phyloP scores from a whole-genome alignment of 768 basidiomycete genomes.

The Pulveroboletus sp. region DNA sequence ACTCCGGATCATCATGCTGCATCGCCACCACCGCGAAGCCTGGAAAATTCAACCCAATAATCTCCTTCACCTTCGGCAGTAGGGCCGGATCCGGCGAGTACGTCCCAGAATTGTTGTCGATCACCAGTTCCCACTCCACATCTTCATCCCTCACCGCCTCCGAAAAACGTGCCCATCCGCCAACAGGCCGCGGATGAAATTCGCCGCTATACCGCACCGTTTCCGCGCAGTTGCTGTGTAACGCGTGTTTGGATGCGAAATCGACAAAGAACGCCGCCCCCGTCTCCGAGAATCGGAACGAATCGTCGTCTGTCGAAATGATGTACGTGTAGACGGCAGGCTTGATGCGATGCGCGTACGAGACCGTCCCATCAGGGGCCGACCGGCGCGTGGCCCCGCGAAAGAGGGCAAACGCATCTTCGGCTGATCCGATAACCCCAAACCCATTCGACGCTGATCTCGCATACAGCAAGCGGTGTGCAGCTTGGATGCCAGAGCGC shows the following conservation, averaged over 20 bases:
- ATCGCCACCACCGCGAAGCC: constrained; percentile 55
- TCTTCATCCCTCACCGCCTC: constrained; percentile 51
- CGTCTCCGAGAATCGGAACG: constrained; percentile 81
- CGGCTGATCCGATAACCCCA: constrained; percentile 49
- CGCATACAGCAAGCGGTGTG: constrained; percentile 71
- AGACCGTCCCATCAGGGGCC: constrained; percentile 9
- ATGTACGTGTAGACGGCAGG: constrained; percentile 86
- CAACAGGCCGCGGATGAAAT: constrained; percentile 70
- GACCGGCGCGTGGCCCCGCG: constrained; percentile 37
- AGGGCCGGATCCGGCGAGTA: constrained; percentile 69
- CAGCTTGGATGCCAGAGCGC: constrained; percentile 66
- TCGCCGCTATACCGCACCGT: constrained; percentile 72
- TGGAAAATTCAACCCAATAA: constrained; percentile 72
- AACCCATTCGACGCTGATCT: constrained; percentile 59
- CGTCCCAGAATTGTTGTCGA: constrained; percentile 86
- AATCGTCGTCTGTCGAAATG: constrained; percentile 69
- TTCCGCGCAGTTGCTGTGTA: constrained; percentile 71
- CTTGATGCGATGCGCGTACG: constrained; percentile 52
- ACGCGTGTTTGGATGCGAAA: constrained; percentile 81
- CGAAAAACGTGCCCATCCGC: constrained; percentile 62
- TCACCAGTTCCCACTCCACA: constrained; percentile 74
- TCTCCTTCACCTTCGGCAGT: constrained; percentile 54
- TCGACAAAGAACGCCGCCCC: constrained; percentile 86
- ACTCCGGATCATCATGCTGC: constrained; percentile 50
- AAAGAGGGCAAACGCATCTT: constrained; percentile 50